Base-by-base conservation (phyloP, 768 basidiomycete species). In the Lactarius psammicola region DNA sequence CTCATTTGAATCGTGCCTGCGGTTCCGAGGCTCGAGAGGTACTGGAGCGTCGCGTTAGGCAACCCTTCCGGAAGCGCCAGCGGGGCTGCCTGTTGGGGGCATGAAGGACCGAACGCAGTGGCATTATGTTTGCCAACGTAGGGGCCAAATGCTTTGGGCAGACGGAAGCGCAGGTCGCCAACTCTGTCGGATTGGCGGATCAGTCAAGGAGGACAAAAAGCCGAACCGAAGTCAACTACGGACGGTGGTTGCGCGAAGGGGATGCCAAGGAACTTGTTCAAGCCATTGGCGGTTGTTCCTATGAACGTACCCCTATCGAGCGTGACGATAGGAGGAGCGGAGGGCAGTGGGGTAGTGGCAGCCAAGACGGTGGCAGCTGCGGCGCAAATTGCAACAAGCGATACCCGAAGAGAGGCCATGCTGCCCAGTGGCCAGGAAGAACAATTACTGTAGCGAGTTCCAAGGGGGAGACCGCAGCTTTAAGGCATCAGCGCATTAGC, bases 181-280 rank as follows among this genome's bases (percentile, higher is more conserved):
- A 74, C 68, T 18, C 78, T 79, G 33, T 33, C 15, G 59, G 36
- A 6, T n/a, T 4, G 9, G n/a, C 17, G 53, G 42, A 20, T 51
- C 28, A 23, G 42, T 17, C 8, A 33, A 26, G 33, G 34, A 42
- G 17, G 23, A 26, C 26, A 46, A 56, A 51, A 1, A 38, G 40
- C 26, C 2, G 44, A n/a, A 11, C 44, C 38, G 23, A 51, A 60
- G 36, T 11, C 30, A 42, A 34, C 49, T 60, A 59, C 76, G 17
- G 69, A 81, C 78, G 77, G 78, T 38, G 78, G 75, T 31, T 74
- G 69, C 5, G 79, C 77, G 46, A 76, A 81, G 0, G 78, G 80
- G 11, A 82, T 78, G 2, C 80, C 80, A 0, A 80, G 72, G 62
- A 78, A 81, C 31, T 70, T 62, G 13, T 68, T 68, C 0, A 74